These are phyloP conservation scores for Nemania bipapillata DNA, from an alignment of 2,329 filamentous ascomycete genomes.

Conservation along the genomic window DNA sequence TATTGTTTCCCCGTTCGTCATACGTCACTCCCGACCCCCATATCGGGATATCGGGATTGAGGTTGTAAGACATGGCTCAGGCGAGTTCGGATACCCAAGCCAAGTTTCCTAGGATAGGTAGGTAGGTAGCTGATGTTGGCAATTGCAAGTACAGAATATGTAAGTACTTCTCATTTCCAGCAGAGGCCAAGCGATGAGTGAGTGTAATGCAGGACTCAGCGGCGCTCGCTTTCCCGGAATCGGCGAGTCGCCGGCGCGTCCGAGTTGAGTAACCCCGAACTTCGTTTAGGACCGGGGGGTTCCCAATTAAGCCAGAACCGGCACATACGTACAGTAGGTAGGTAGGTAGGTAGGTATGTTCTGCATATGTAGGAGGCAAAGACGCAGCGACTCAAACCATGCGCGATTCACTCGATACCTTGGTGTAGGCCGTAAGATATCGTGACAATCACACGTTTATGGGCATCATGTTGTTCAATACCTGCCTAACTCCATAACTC, in stretches of 20 bases:
- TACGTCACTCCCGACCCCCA: neutral
- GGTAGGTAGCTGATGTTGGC: neutral
- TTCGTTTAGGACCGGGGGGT: conserved; percentile 13
- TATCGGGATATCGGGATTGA: neutral
- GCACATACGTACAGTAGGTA: neutral
- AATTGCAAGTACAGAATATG: neutral
- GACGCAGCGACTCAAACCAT: neutral
- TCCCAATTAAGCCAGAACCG: conserved; percentile 33
- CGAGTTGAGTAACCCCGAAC: conserved; percentile 40
- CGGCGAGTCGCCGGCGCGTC: conserved; percentile 32
- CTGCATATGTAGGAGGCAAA: conserved; percentile 24
- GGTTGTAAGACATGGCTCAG: neutral
- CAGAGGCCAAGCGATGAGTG: conserved; percentile 17
- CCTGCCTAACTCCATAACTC: neutral
- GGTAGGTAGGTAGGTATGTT: conserved; percentile 14
- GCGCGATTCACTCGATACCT: neutral
- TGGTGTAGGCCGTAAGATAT: neutral
- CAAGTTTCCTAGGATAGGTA: neutral
- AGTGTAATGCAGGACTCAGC: conserved; percentile 21
- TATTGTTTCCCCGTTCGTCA: neutral
- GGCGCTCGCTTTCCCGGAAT: conserved; percentile 9
- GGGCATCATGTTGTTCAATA: neutral
- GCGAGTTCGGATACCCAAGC: neutral
- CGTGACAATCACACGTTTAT: neutral
- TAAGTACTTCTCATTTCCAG: neutral